Base-by-base conservation (phyloP, 139 green algal genomes). In the Chlamydomonas urium region DNA sequence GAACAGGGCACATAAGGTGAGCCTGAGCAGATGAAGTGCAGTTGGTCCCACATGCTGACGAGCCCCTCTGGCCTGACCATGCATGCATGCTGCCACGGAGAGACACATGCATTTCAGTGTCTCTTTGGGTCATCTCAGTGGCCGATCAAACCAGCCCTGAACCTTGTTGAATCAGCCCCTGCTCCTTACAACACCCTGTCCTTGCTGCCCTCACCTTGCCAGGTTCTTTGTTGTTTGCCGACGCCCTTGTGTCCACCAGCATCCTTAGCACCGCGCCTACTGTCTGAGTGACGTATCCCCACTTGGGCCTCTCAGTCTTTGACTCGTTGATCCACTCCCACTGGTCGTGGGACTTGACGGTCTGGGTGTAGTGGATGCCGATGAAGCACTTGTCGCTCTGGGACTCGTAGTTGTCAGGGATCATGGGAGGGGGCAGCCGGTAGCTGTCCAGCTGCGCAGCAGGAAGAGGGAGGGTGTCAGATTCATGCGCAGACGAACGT, bases 241-340 rank as follows among this genome's bases (percentile, higher is more conserved):
- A 65, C 8, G 66, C 74, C 4, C 65, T 66, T 1, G 66, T 75
- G 58, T 74, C 68, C 24, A 79, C 29, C 58, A 35, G 34, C 19
- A 79, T 3, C 66, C 59, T 33, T 37, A 80, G 33, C 35, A 59
- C 26, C 33, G 59, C 28, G 60, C 72, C 72, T 4, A 38, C 58
- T 17, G 37, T 19, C 14, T 29, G 70, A 21, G 69, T 32, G 4
- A 81, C 62, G 53, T 74, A 81, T 29, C 75, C 75, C 69, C 69
- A 76, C 61, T 81, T 81, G 21, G 69, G 75, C 50, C 69, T 19
- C 28, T 53, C 3, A 3, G 37, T 47, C 29, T 63, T 56, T 3
- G 69, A 36, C 69, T 81, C 75, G 45, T 81, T 76, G 10, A 76
- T 47, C 69, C 69, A 76, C 24, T 76, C 69, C 62, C 69, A 81